These are phyloP conservation scores for Tubosaeta sp. DNA, from an alignment of 768 basidiomycete genomes.

Conservation along the genomic window DNA sequence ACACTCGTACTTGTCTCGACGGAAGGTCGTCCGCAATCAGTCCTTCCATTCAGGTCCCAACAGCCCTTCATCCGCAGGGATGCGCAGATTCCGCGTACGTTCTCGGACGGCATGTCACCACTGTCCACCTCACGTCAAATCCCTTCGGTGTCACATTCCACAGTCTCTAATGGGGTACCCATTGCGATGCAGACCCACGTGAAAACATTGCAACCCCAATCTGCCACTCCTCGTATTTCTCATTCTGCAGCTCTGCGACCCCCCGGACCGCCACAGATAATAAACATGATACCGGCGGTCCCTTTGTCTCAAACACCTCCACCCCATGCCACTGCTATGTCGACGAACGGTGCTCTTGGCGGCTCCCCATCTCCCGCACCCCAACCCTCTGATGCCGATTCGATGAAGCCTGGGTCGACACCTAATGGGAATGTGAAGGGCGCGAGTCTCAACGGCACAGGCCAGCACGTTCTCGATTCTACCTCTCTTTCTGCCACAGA, in stretches of 20 bases:
- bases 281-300: slow-evolving; percentile 30
- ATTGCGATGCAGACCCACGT: slow-evolving; percentile 58
- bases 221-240: slow-evolving; percentile 50
- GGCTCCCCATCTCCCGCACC: slow-evolving; percentile 32
- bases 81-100: slow-evolving; percentile 18
- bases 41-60: slow-evolving; percentile 45
- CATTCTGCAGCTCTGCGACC: slow-evolving; percentile 36
- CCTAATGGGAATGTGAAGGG: slow-evolving; percentile 28
- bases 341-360: slow-evolving; percentile 34
- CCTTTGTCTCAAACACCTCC: slow-evolving; percentile 33
- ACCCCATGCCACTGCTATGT: slow-evolving; percentile 25
- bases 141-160: slow-evolving; percentile 18
- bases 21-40: slow-evolving; percentile 49
- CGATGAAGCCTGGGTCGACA: slow-evolving; percentile 13
- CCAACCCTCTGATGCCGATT: slow-evolving; percentile 43
- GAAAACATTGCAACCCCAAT: slow-evolving; percentile 57
- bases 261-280: slow-evolving; percentile 35
- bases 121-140: slow-evolving; percentile 21
- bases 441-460: slow-evolving; percentile 24
- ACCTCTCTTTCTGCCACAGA: slow-evolving; percentile 13
- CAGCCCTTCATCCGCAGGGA: slow-evolving; percentile 28
- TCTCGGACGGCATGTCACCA: slow-evolving; percentile 26
- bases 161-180: slow-evolving; percentile 43
- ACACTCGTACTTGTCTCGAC: slow-evolving; percentile 38
- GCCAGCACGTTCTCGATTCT: slow-evolving; percentile 22